phyloP scores from a whole-genome alignment of 331 rosid genomes.

The Quercus tomentella region DNA sequence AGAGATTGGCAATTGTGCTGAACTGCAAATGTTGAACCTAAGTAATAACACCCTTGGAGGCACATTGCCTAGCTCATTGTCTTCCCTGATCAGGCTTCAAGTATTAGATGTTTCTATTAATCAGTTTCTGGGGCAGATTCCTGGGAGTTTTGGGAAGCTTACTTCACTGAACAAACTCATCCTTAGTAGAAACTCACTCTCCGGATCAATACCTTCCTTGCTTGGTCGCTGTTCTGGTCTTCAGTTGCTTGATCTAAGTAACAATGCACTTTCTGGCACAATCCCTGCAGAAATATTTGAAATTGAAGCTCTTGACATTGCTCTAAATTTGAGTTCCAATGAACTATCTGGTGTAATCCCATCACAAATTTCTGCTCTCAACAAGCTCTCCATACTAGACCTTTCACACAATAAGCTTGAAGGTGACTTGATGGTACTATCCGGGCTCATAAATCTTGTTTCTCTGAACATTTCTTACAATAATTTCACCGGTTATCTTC shows the following conservation, averaged over 20 bases:
- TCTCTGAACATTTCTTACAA: conserved; percentile 81
- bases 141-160: conserved; percentile 49
- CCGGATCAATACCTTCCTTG: conserved; percentile 63
- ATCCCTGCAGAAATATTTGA: conserved; percentile 59
- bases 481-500: conserved; percentile 73
- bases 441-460: conserved; percentile 68
- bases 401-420: conserved; percentile 72
- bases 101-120: conserved; percentile 68
- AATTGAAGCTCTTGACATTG: conserved; percentile 69
- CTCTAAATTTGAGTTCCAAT: conserved; percentile 75
- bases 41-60: conserved; percentile 75
- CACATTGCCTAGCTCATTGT: conserved; percentile 45
- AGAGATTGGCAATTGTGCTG: conserved; percentile 60
- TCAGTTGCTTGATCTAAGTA: conserved; percentile 78
- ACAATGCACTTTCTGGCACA: conserved; percentile 57
- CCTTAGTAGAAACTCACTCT: conserved; percentile 47
- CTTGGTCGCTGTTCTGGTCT: conserved; percentile 60
- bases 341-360: conserved; percentile 60
- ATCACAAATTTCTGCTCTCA: conserved; percentile 54
- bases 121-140: conserved; percentile 50
- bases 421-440: conserved; percentile 61
- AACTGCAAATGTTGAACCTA: conserved; percentile 69
- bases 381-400: conserved; percentile 68
- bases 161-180: conserved; percentile 61
- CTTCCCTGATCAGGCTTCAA: conserved; percentile 58